These are phyloP conservation scores for Diddensiella caesifluorescens DNA, from an alignment of 805 yeast species.

Conservation along the genomic window DNA sequence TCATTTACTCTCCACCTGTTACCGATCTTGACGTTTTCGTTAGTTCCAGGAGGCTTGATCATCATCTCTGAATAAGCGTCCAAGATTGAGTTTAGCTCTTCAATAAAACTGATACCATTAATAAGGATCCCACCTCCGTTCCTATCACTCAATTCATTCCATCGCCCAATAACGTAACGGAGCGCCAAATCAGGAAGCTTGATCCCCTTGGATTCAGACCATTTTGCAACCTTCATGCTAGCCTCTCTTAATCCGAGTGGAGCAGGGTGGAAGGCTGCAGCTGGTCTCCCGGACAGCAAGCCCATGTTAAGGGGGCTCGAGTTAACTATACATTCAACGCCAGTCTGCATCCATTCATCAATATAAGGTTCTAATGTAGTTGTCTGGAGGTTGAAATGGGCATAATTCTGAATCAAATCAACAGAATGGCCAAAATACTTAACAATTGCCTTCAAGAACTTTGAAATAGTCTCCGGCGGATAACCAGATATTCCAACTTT, in stretches of 20 bases:
- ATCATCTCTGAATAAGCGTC: constrained; percentile 10
- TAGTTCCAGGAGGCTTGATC: constrained; percentile 4
- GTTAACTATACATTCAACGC: constrained; percentile 55
- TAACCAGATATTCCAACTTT: constrained; percentile 82
- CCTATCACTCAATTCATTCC: constrained; percentile 33
- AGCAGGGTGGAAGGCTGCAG: constrained; percentile 80
- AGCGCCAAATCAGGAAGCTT: constrained; percentile 81
- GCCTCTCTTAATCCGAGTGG: constrained; percentile 46
- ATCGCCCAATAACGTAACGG: constrained; percentile 60
- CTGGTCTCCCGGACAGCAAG: constrained; percentile 57
- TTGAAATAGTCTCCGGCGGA: constrained; percentile 61
- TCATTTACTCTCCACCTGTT: constrained; percentile 9
- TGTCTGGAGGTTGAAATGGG: constrained; percentile 79
- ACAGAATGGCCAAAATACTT: constrained; percentile 48
- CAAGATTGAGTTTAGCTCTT: constrained; percentile 14
- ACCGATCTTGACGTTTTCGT: constrained; percentile 8
- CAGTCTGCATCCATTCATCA: constrained; percentile 37
- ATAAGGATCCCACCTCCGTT: constrained; percentile 19
- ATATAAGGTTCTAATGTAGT: constrained; percentile 47
- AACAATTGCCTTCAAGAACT: constrained; percentile 19
- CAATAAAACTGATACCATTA: constrained; percentile 14
- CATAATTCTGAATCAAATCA: constrained; percentile 73
- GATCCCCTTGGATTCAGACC: constrained; percentile 38
- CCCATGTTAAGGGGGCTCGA: constrained; percentile 91
- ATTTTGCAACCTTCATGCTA: constrained; percentile 41